Evolutionary conservation across 495 filamentous ascomycete species (phyloP).

Genomic region (Penicillium salamii): DNA sequence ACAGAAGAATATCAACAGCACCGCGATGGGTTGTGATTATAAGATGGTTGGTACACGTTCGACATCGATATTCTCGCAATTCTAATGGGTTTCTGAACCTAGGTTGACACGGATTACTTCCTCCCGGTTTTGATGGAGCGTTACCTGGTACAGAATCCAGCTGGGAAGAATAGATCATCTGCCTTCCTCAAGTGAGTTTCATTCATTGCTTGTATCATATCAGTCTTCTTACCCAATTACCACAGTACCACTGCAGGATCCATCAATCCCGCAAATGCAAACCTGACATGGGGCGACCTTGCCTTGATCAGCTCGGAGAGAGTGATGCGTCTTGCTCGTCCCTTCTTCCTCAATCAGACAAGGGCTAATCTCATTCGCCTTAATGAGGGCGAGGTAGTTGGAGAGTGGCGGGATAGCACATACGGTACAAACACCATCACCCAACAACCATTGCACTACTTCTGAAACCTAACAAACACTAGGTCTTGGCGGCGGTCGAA

Average conservation of each 20-base stretch:
- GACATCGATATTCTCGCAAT: background rate
- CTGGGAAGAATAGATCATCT: conserved; percentile 37
- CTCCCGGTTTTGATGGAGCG: conserved; percentile 55
- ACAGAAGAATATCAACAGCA: conserved; percentile 50
- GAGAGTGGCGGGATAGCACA: conserved; percentile 61
- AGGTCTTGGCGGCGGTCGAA: conserved; percentile 59
- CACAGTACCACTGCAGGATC: conserved; percentile 40
- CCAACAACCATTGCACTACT: background rate
- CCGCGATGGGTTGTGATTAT: conserved; percentile 56
- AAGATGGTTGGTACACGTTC: conserved; percentile 44
- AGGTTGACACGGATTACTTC: conserved; percentile 63
- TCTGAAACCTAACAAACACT: background rate
- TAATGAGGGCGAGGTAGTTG: conserved; percentile 53
- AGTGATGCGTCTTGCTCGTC: conserved; percentile 53
- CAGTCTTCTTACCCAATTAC: background rate
- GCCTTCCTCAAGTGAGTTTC: conserved; percentile 43
- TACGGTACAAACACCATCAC: conserved; percentile 29
- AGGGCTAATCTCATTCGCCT: conserved; percentile 56
- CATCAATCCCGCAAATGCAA: conserved; percentile 45
- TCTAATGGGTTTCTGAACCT: background rate
- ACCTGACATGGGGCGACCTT: conserved; percentile 51
- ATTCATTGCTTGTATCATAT: background rate
- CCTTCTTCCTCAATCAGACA: conserved; percentile 52
- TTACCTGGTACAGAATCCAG: conserved; percentile 52
- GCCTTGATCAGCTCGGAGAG: conserved; percentile 51